Percentiles rank a stretch among this genome's conserved stretches.
These are phyloP conservation scores for Zostera marina DNA, from an alignment of 116 monocot species.

Conservation along the genomic window DNA sequence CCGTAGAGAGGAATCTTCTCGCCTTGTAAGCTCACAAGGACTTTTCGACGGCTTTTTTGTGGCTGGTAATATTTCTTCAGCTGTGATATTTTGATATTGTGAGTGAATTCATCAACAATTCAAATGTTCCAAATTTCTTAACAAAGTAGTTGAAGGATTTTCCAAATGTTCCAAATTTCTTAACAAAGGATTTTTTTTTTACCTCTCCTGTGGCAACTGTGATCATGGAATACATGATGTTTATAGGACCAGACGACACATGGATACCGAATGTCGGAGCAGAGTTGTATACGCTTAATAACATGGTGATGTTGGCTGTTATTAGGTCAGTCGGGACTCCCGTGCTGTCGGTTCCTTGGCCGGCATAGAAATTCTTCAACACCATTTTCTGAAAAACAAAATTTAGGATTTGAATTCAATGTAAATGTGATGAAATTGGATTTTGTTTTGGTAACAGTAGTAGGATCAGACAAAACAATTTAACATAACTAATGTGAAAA, in stretches of 20 bases:
- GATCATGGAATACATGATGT: constrained; percentile 60
- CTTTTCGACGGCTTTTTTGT: constrained; percentile 49
- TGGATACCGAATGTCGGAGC: constrained; percentile 91
- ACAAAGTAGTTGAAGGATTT: no score
- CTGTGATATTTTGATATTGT: constrained; percentile 20
- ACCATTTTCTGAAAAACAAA: constrained; percentile 40
- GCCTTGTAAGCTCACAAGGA: constrained; percentile 35
- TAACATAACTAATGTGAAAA: no score
- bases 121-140: no score
- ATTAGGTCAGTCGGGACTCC: constrained; percentile 92
- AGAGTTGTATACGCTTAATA: constrained; percentile 59
- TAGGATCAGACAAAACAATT: neutral
- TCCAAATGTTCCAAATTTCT: no score
- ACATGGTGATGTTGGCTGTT: constrained; percentile 73
- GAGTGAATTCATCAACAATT: neutral
- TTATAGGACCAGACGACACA: constrained; percentile 47
- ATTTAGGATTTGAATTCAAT: neutral
- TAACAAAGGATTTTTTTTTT: neutral
- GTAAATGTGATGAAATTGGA: no score
- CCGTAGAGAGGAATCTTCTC: constrained; percentile 90
- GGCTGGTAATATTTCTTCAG: constrained; percentile 74
- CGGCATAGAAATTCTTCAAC: constrained; percentile 55
- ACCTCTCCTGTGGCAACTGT: constrained; percentile 20
- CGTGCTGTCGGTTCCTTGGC: constrained; percentile 67
- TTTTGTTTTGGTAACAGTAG: no score